phyloP scores from a whole-genome alignment of 2,329 filamentous ascomycete genomes.

The Hypoxylon sp. region DNA sequence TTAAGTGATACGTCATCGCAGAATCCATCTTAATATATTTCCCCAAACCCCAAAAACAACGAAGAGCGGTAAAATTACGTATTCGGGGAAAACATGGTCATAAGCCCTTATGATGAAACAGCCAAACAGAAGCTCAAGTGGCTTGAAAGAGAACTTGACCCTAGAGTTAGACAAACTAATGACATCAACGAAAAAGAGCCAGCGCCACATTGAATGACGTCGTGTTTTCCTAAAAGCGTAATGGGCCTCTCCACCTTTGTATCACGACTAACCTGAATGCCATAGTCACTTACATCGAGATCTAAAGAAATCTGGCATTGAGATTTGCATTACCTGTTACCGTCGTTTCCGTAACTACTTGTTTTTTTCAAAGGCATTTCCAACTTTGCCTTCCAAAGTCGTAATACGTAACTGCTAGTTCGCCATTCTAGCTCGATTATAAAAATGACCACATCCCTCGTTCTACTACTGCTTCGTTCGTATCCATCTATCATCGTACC shows the following conservation, averaged over 20 bases:
- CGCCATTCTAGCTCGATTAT: constrained; percentile 4
- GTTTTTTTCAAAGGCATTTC: constrained; percentile 16
- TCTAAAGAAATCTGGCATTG: constrained; percentile 23
- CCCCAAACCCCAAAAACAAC: not conserved
- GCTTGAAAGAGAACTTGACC: constrained; percentile 36
- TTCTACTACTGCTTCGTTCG: not conserved
- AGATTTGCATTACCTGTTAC: constrained; percentile 17
- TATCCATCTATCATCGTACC: not conserved
- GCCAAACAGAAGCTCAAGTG: constrained; percentile 11
- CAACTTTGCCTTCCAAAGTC: constrained; percentile 20
- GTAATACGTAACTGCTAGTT: constrained; percentile 15
- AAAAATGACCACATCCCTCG: constrained; percentile 26
- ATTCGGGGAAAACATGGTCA: constrained; percentile 22
- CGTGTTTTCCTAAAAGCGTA: constrained; percentile 47
- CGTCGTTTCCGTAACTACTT: constrained; percentile 21
- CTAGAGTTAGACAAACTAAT: constrained; percentile 26
- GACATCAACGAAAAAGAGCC: constrained; percentile 40
- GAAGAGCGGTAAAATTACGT: constrained; percentile 33
- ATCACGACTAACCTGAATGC: constrained; percentile 25
- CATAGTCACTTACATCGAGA: constrained; percentile 42
- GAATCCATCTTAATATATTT: constrained; percentile 11
- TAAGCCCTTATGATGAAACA: constrained; percentile 10
- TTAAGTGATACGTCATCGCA: constrained; percentile 32
- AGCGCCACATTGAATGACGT: constrained; percentile 43
- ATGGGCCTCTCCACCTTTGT: constrained; percentile 22